Percentiles rank a stretch among this genome's conserved stretches.
Evolutionary conservation across 164 flowering plant species (phyloP).

Genomic region (Echeveria elegans): DNA sequence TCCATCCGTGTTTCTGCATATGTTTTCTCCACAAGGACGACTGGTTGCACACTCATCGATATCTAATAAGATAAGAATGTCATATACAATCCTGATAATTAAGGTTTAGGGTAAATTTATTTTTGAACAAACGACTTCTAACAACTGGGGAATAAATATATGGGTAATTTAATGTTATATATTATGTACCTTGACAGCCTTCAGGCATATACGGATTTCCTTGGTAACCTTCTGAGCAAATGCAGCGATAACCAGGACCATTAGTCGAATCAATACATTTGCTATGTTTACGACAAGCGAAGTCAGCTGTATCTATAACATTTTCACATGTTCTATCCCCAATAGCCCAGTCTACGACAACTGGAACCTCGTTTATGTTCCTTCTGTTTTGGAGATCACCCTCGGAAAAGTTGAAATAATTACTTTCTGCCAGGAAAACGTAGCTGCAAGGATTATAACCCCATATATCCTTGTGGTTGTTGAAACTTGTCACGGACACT

Average conservation of each 20-base stretch:
- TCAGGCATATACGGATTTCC: slow-evolving; percentile 10
- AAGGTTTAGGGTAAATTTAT: neutral
- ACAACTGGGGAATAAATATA: neutral
- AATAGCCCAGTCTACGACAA: slow-evolving; percentile 23
- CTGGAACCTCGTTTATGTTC: slow-evolving; percentile 4
- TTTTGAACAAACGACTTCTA: neutral
- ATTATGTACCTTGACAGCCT: slow-evolving; percentile 9
- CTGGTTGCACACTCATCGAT: neutral
- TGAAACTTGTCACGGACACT: neutral
- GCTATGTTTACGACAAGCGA: slow-evolving; percentile 17
- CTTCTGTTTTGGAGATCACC: neutral
- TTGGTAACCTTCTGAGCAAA: neutral
- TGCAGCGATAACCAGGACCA: slow-evolving; percentile 13
- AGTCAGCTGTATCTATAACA: neutral
- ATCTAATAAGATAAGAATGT: neutral
- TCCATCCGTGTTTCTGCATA: neutral
- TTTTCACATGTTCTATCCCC: slow-evolving; percentile 14
- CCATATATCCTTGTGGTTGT: slow-evolving; percentile 9
- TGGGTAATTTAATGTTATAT: no score
- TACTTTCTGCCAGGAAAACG: slow-evolving; percentile 16
- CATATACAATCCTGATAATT: no score
- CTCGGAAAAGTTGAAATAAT: slow-evolving; percentile 7
- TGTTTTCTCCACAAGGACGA: neutral
- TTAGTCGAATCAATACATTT: slow-evolving; percentile 1
- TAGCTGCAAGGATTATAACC: slow-evolving; percentile 15